These are phyloP conservation scores for Haplosporangium gracile DNA, from an alignment of 192 early-diverging fungal genomes.

Conservation along the genomic window DNA sequence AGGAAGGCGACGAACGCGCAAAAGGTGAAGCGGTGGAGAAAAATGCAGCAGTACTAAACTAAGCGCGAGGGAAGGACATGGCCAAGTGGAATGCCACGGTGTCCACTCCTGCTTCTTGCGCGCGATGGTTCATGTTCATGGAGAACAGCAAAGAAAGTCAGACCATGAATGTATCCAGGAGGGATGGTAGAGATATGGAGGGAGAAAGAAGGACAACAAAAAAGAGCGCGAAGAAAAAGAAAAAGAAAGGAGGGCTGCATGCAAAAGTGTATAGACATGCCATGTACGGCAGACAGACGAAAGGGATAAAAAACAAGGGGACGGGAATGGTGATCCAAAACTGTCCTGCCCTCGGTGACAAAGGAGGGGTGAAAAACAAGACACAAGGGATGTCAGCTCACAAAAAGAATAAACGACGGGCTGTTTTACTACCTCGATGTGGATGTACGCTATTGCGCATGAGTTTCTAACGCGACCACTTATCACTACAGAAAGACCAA, in stretches of 20 bases:
- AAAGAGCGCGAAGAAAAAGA: background rate
- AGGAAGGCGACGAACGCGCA: background rate
- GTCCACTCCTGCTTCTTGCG: background rate
- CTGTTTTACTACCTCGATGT: too few species aligned
- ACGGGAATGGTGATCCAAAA: background rate
- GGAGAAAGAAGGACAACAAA: background rate
- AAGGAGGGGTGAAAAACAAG: too few species aligned
- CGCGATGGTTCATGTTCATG: too few species aligned
- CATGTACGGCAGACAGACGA: background rate
- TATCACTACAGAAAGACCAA: background rate
- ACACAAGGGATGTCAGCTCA: too few species aligned
- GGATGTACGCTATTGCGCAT: background rate
- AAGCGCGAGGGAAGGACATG: too few species aligned
- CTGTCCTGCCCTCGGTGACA: background rate
- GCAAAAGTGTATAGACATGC: background rate
- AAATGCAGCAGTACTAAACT: too few species aligned
- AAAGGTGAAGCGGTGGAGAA: too few species aligned
- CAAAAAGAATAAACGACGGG: background rate
- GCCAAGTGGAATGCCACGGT: background rate
- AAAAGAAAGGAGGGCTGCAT: slow-evolving; percentile 3
- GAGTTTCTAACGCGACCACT: background rate
- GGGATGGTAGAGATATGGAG: background rate
- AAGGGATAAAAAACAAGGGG: background rate
- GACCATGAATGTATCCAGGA: background rate
- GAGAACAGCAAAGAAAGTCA: background rate